phyloP scores from a whole-genome alignment of 2,329 filamentous ascomycete genomes.

The Trichoderma guizhouense region DNA sequence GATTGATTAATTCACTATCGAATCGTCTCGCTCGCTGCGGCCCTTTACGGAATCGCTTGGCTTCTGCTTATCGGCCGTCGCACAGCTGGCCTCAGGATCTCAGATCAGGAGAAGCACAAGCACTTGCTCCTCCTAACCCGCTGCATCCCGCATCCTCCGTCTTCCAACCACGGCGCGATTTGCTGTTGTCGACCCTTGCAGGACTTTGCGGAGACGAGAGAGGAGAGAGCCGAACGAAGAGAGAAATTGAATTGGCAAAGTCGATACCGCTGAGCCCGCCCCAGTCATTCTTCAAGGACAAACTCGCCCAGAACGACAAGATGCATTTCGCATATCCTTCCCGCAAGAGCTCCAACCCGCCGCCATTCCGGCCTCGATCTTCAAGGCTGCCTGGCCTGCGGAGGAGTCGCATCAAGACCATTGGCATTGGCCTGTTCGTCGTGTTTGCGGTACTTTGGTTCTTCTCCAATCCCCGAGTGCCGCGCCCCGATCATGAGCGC shows the following conservation, averaged over 20 bases:
- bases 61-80: conserved; percentile 7
- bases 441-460: conserved; percentile 61
- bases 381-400: conserved; percentile 53
- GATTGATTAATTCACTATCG: not conserved
- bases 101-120: conserved; percentile 5
- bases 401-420: conserved; percentile 59
- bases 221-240: not conserved
- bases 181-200: not conserved
- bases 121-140: not conserved
- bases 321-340: conserved; percentile 93
- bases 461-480: conserved; percentile 40
- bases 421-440: conserved; percentile 52
- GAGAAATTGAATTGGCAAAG: not conserved
- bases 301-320: conserved; percentile 25
- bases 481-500: conserved; percentile 34
- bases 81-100: conserved; percentile 6
- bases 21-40: not conserved
- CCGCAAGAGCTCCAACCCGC: conserved; percentile 75
- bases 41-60: not conserved
- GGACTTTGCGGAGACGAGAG: not conserved
- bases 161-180: not conserved
- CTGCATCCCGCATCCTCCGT: not conserved
- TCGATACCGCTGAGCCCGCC: not conserved
- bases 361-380: conserved; percentile 64
- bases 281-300: not conserved